Evolutionary conservation across 176 grass and related monocot species (phyloP), one percentile per base, ranked within the genome.

Genomic region (Musa troglodytarum): DNA sequence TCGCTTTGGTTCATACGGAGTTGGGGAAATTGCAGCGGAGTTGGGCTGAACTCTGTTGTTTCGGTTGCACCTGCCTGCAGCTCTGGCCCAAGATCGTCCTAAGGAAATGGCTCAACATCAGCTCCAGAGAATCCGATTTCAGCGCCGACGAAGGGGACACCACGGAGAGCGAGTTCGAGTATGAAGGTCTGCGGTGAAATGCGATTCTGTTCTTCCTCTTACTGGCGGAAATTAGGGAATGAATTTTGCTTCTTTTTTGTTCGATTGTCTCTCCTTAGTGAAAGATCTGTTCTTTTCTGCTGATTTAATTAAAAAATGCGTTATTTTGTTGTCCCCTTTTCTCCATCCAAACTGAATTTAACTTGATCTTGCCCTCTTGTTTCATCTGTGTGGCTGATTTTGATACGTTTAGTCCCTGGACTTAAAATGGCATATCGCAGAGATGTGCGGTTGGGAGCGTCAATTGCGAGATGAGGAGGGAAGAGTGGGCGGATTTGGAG

Each of bases 21-120:
- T 63, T 11, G 53, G 52, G 53, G 53, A 17, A 50, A 59, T 22
- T 71, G 53, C 78, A 73, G 68, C 52, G 81, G 85, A 87, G 85
- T 75, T 67, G 85, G 11, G 52, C 34, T 72, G 85, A 74, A 83
- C 53, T 83, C 28, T 85, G 83, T 65, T 86, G 78, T 77, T 87
- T 86, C 79, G 84, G 76, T 78, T 69, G 53, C 68, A 50, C n/a
- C 65, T 81, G 49, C 80, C 63, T 68, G 76, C 90, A 98, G 95
- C 88, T 98, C 26, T 98, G 95, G 95, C 84, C 80, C 51, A 98
- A 82, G 88, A 80, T 89, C 21, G 86, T 94, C 51, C 80, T 98
- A 49, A 86, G 86, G 12, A 98, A 98, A 69, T 98, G 90, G 95
- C 95, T 98, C 80, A 98, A 98, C 73, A 93, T 98, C 86, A 63